phyloP scores from a whole-genome alignment of 2,329 filamentous ascomycete genomes.

The Alternaria postmessia region DNA sequence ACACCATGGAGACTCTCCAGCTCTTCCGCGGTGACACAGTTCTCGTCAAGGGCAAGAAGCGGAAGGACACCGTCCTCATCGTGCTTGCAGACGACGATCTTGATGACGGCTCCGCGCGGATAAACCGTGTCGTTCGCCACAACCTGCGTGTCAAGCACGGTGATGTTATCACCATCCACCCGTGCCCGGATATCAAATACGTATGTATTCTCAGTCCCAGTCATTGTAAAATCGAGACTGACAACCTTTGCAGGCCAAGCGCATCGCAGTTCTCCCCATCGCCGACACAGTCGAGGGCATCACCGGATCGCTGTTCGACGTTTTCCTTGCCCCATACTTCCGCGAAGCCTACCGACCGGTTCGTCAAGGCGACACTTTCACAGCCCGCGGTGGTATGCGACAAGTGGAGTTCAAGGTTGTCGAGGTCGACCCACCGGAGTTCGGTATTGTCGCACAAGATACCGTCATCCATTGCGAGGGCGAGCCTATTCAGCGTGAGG shows the following conservation, averaged over 20 bases:
- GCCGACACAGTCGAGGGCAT: constrained; percentile 98
- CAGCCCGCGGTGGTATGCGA: constrained; percentile 95
- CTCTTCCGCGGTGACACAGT: constrained; percentile 99
- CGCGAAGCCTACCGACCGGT: constrained; percentile 98
- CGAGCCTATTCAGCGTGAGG: constrained; percentile 94
- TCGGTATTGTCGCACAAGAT: constrained; percentile 97
- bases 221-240: constrained; percentile 16
- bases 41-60: constrained; percentile 98
- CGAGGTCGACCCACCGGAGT: constrained; percentile 97
- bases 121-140: constrained; percentile 98
- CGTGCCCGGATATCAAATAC: constrained; percentile 99
- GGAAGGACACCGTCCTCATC: constrained; percentile 98
- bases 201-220: constrained; percentile 64
- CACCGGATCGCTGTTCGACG: constrained; percentile 96
- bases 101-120: constrained; percentile 94
- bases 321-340: constrained; percentile 99
- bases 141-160: constrained; percentile 98
- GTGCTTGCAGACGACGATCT: constrained; percentile 97
- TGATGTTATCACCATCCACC: constrained; percentile 95
- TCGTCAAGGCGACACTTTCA: constrained; percentile 97
- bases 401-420: constrained; percentile 99
- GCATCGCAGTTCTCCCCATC: constrained; percentile 96
- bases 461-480: constrained; percentile 99
- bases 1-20: constrained; percentile 98
- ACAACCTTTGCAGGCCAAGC: constrained; percentile 77